Base-by-base conservation (phyloP, 2,329 filamentous ascomycete genomes). In the Trichophyton mentagrophytes region DNA sequence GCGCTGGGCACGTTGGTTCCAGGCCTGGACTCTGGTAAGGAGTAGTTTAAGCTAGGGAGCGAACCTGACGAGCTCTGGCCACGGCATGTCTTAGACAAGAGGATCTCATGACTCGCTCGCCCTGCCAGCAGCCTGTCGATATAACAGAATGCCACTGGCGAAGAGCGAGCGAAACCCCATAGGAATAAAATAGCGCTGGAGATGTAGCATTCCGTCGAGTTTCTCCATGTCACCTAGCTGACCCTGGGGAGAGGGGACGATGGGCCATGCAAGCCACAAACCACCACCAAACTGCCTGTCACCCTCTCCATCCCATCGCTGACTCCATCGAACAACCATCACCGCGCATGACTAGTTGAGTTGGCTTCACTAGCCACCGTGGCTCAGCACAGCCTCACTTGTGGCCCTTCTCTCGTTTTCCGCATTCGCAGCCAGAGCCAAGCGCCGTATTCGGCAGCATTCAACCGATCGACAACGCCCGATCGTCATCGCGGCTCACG, bases 391-490 rank as follows among this genome's bases (percentile, higher is more conserved):
- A 53, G 49, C 49, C 49, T 53, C 49, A 25, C 20, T 3, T n/a
- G 15, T 30, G 40, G 33, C 33, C 40, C n/a, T 44, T 44, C 40
- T 44, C 40, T 17, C 13, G 15, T 44, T n/a, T 44, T 44, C 40
- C 40, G 40, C 40, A 15, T 22, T 22, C 40, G 15, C 15, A 7
- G 17, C 9, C 9, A 11, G 20, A 47, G 44, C 44, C 44, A 53
- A 25, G 22, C 17, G 27, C 22, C 49, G 49, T 53, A 53, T 53
- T 53, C 49, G 49, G 49, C 49, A 51, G 22, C 49, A 9, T 7
- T 53, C 49, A 53, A 30, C 49, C 49, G 49, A 53, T 53, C 49
- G 49, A 53, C 49, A 53, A 47, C 49, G 49, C 49, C 49, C 49
- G 49, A 13, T 53, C 49, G 49, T 53, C 49, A 53, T 53, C 22